Base-by-base conservation (phyloP, 1,139 yeast genomes). In the Kodamaea alishanica region DNA sequence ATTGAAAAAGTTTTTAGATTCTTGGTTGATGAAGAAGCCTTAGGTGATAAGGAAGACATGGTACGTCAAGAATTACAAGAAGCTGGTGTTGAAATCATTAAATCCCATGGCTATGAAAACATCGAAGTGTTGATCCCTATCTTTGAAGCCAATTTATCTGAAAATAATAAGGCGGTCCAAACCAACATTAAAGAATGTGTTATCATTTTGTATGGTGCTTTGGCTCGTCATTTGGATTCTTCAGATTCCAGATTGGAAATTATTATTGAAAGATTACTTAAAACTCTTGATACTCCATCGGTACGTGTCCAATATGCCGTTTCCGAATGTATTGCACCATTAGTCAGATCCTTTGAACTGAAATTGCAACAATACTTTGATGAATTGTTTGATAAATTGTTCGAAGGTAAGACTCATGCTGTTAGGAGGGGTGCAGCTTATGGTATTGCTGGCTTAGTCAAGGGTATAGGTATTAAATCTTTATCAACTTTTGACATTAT, bases 391-490 rank as follows among this genome's bases (percentile, higher is more conserved):
- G 74, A 69, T 4, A 78, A 75, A 48, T 67, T 90, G 27, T 80
- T 84, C 51, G 65, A 65, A 24, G 68, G 69, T 5, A 72, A 74
- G 6, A 62, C 70, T 2, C 60, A 73, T 34, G 79, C 83, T 0
- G 68, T 74, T 10, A 78, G 96, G 58, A 77, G 92, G 50, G 99
- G 98, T 55, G 94, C 96, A 1, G 97, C 98, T 1, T 89, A 86
- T 63, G 98, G 97, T 61, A 75, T 92, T 50, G 86, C 97, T 7
- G 98, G 98, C 46, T 65, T 92, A 34, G 94, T 86, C 8, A 84
- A 87, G 56, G 98, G 99, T 44, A 75, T 79, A 24, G 98, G 97
- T 46, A 81, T 94, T 40, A 74, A 79, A 41, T 74, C 95, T 0
- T 65, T 92, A 39, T 74, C 88, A 4, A 83, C 84, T 35, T 81